A percentile compares a stretch with the other conserved stretches of the same genome.
phyloP scores from a whole-genome alignment of 768 basidiomycete species.

The Rhizopogon vesiculosus region DNA sequence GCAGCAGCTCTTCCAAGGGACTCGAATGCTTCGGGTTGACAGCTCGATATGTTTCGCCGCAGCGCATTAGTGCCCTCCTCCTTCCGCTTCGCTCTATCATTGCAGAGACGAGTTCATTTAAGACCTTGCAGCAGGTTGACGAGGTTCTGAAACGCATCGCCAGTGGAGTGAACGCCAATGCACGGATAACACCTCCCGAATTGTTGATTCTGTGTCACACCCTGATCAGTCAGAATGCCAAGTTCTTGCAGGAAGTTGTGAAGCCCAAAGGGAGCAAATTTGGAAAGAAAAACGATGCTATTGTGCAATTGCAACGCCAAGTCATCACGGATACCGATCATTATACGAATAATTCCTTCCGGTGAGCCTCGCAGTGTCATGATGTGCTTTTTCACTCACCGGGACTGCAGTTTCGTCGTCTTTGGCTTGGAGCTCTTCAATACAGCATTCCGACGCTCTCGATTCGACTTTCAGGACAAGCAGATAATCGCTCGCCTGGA shows the following conservation, averaged over 20 bases:
- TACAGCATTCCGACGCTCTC: constrained; percentile 79
- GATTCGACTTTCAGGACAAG: constrained; percentile 78
- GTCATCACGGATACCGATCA: constrained; percentile 52
- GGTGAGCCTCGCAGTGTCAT: constrained; percentile 38
- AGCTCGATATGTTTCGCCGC: constrained; percentile 74
- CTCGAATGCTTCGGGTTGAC: constrained; percentile 82
- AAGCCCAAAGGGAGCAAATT: constrained; percentile 27
- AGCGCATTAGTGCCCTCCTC: constrained; percentile 70
- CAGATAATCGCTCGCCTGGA: constrained; percentile 80
- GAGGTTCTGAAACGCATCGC: constrained; percentile 84
- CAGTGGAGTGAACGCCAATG: constrained; percentile 80
- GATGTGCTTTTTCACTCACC: constrained; percentile 1
- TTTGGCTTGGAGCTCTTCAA: constrained; percentile 92
- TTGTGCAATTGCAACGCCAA: constrained; percentile 78
- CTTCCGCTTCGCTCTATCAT: constrained; percentile 78
- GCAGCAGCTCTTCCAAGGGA: constrained; percentile 74
- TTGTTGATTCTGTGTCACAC: constrained; percentile 83
- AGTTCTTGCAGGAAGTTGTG: constrained; percentile 66
- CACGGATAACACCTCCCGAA: constrained; percentile 61
- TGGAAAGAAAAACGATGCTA: constrained; percentile 47
- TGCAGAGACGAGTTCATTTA: constrained; percentile 77
- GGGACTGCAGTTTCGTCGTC: constrained; percentile 62
- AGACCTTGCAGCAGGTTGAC: constrained; percentile 79
- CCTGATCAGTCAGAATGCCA: constrained; percentile 85
- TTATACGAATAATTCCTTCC: constrained; percentile 83